These are phyloP conservation scores for Fonsecaea pedrosoi DNA, from an alignment of 2,329 filamentous ascomycete species.

Conservation along the genomic window DNA sequence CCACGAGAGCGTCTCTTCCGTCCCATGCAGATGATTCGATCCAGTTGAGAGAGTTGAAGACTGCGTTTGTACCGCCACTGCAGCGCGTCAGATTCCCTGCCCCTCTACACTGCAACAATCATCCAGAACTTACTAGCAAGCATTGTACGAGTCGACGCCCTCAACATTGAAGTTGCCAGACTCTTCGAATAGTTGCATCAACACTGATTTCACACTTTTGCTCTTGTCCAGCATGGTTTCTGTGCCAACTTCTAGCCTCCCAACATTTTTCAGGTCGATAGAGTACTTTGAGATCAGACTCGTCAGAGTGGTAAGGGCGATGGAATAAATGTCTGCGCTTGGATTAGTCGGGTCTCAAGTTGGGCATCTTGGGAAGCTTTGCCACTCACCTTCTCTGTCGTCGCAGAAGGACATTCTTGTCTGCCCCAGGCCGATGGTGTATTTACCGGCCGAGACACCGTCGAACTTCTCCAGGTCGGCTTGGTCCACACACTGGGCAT, in stretches of 20 bases:
- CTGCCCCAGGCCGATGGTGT: slow-evolving; percentile 89
- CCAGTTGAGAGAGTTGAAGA: slow-evolving; percentile 86
- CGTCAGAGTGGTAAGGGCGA: slow-evolving; percentile 77
- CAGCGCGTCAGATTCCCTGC: slow-evolving; percentile 18
- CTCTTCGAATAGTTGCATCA: slow-evolving; percentile 81
- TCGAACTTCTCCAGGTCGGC: slow-evolving; percentile 84
- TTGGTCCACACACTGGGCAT: slow-evolving; percentile 78
- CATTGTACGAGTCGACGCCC: slow-evolving; percentile 82
- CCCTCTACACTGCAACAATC: not conserved
- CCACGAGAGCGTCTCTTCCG: slow-evolving; percentile 78
- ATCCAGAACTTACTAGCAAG: slow-evolving; percentile 65
- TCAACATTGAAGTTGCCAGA: slow-evolving; percentile 80
- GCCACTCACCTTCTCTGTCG: slow-evolving; percentile 76
- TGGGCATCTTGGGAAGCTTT: not conserved
- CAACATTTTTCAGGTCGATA: slow-evolving; percentile 77
- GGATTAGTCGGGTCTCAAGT: slow-evolving; percentile 5
- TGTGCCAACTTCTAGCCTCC: slow-evolving; percentile 82
- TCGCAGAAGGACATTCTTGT: slow-evolving; percentile 93
- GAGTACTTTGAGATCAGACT: slow-evolving; percentile 83
- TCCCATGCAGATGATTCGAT: slow-evolving; percentile 87
- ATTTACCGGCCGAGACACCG: slow-evolving; percentile 81
- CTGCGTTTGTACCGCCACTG: slow-evolving; percentile 76
- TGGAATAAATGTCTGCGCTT: slow-evolving; percentile 81
- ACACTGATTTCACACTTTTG: slow-evolving; percentile 86
- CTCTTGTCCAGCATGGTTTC: slow-evolving; percentile 89